Conservation (phyloP, 768 basidiomycete genomes). For the Xerocomus brunneocitrinus region DNA sequence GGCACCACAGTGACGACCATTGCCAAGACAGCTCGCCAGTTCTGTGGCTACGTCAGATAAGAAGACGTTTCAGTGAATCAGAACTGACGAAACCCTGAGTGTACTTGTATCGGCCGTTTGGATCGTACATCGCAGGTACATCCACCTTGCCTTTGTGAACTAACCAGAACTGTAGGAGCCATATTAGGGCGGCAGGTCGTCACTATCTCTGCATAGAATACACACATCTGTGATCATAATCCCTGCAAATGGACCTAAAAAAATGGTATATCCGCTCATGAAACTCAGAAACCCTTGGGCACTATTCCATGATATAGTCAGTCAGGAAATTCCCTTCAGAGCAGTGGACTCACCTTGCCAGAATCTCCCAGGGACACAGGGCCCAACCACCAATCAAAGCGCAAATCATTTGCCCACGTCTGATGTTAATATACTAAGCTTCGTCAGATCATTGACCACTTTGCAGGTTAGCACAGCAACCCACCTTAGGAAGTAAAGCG, state of each 20-base stretch:
- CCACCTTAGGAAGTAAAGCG: constrained; percentile 64
- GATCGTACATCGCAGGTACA: constrained; percentile 81
- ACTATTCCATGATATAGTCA: constrained; percentile 9
- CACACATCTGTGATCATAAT: constrained; percentile 60
- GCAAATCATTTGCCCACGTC: constrained; percentile 74
- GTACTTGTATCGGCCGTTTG: constrained; percentile 76
- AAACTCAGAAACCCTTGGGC: constrained; percentile 70
- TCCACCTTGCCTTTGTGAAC: constrained; percentile 69
- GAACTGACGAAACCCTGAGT: constrained; percentile 57
- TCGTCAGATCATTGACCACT: background rate
- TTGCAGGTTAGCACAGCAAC: constrained; percentile 10
- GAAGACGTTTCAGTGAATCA: background rate
- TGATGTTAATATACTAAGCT: constrained; percentile 55
- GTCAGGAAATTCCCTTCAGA: background rate
- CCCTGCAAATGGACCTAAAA: constrained; percentile 81
- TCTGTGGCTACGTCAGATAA: constrained; percentile 38
- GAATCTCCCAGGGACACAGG: constrained; percentile 83
- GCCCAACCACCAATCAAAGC: constrained; percentile 82
- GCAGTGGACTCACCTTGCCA: constrained; percentile 36
- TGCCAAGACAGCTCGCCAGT: constrained; percentile 72
- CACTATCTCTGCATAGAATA: background rate
- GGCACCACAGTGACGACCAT: constrained; percentile 67
- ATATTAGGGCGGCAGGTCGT: background rate
- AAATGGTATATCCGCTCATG: constrained; percentile 82
- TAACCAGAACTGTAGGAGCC: constrained; percentile 62